Evolutionary conservation across 768 basidiomycete species (phyloP).

Genomic region (Amanita pallidorosea): DNA sequence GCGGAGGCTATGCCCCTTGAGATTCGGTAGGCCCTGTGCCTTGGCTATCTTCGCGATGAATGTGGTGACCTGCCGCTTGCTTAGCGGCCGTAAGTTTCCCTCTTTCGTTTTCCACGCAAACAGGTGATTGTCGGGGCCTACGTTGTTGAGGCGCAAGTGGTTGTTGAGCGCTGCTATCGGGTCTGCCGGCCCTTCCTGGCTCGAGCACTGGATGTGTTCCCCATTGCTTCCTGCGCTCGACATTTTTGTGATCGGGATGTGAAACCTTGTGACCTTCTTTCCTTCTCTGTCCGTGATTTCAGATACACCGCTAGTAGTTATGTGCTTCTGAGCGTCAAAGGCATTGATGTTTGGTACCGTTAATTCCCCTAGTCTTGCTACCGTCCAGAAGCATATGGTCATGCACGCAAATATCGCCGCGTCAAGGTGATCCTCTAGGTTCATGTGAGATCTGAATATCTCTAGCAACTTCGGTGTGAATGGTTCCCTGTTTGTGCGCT

Average conservation of each 20-base stretch:
- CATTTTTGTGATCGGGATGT: conserved; percentile 7
- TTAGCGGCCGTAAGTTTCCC: background rate
- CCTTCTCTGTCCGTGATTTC: background rate
- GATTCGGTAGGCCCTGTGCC: background rate
- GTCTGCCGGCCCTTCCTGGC: conserved; percentile 12
- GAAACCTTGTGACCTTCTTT: background rate
- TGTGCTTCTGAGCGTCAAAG: background rate
- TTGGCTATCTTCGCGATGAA: background rate
- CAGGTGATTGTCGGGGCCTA: conserved; percentile 7
- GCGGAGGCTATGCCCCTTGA: too few relatives aligned
- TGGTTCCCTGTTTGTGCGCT: background rate
- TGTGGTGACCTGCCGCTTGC: background rate
- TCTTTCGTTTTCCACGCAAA: conserved; percentile 5
- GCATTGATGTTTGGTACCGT: background rate
- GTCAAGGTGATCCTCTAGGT: background rate
- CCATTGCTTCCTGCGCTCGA: conserved; percentile 5
- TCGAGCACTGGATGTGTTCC: conserved; percentile 15
- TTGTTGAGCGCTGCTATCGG: conserved; percentile 11
- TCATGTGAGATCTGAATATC: background rate
- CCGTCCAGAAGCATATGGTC: background rate
- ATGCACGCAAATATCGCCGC: background rate
- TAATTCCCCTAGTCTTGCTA: background rate
- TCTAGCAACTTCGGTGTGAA: background rate
- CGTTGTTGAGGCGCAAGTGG: conserved; percentile 18
- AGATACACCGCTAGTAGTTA: background rate